Evolutionary conservation across 768 basidiomycete genomes (phyloP).

Genomic region (Mycena epipterygia): DNA sequence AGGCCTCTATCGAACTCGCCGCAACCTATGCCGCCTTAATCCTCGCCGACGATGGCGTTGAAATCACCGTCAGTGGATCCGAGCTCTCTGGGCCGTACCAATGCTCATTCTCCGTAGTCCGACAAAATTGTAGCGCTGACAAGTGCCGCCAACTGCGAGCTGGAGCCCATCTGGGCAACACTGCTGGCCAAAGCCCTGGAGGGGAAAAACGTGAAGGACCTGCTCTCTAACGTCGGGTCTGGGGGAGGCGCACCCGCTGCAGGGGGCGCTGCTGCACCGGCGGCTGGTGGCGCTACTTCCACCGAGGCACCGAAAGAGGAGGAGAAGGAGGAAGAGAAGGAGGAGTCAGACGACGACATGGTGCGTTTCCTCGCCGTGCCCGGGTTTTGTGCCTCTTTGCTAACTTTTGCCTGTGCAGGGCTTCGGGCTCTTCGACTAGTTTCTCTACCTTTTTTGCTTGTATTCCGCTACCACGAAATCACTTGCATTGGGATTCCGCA

Average conservation of each 20-base stretch:
- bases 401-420: too few relatives aligned
- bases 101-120: constrained; percentile 61
- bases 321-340: constrained; percentile 90
- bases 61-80: constrained; percentile 89
- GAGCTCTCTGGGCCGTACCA: neutral
- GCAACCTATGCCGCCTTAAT: constrained; percentile 98
- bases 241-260: constrained; percentile 90
- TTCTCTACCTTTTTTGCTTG: constrained; percentile 31
- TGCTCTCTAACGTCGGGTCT: constrained; percentile 94
- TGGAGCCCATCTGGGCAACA: constrained; percentile 98
- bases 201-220: constrained; percentile 97
- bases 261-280: constrained; percentile 62
- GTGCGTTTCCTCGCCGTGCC: constrained; percentile 67
- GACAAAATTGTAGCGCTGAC: constrained; percentile 95
- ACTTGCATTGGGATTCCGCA: constrained; percentile 28
- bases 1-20: constrained; percentile 83
- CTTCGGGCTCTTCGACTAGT: constrained; percentile 96
- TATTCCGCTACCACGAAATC: constrained; percentile 25
- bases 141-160: constrained; percentile 83
- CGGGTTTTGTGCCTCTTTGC: too few relatives aligned
- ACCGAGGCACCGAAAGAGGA: constrained; percentile 83
- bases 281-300: constrained; percentile 69
- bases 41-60: constrained; percentile 96
- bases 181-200: constrained; percentile 98
- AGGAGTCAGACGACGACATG: constrained; percentile 93